phyloP scores from a whole-genome alignment of 306 rosid genomes.

The Inga oerstediana region DNA sequence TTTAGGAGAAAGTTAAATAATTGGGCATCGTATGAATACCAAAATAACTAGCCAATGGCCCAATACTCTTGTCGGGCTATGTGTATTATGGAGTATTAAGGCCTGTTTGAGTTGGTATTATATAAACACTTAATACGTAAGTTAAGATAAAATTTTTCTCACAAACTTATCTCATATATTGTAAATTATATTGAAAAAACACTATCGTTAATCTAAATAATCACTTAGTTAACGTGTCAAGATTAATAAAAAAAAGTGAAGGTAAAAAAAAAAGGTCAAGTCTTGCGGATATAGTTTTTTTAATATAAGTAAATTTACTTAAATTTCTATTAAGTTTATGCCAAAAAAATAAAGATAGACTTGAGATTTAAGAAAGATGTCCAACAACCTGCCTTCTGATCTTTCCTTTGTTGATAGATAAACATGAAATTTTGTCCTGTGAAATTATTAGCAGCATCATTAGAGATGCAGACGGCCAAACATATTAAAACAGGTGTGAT shows the following conservation, averaged over 20 bases:
- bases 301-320: neutral
- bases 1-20: neutral
- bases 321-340: neutral
- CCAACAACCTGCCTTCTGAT: neutral
- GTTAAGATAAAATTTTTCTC: too few relatives aligned
- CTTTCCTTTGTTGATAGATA: neutral
- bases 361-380: neutral
- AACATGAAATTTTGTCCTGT: neutral
- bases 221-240: neutral
- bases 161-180: too few relatives aligned
- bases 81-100: neutral
- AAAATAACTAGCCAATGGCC: neutral
- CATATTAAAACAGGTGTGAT: slow-evolving; percentile 39
- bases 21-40: neutral
- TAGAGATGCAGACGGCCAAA: slow-evolving; percentile 54
- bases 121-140: too few relatives aligned
- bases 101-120: too few relatives aligned
- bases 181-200: too few relatives aligned
- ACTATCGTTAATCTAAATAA: too few relatives aligned
- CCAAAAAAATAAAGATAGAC: neutral
- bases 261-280: neutral
- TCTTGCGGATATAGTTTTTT: neutral
- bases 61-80: too few relatives aligned
- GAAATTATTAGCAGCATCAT: slow-evolving; percentile 29
- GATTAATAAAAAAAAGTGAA: neutral